A percentile compares a stretch with the other conserved stretches of the same genome.
Evolutionary conservation across 2,329 filamentous ascomycete species (phyloP).

Genomic region (Ophiognomonia clavigignenti-juglandacearum): DNA sequence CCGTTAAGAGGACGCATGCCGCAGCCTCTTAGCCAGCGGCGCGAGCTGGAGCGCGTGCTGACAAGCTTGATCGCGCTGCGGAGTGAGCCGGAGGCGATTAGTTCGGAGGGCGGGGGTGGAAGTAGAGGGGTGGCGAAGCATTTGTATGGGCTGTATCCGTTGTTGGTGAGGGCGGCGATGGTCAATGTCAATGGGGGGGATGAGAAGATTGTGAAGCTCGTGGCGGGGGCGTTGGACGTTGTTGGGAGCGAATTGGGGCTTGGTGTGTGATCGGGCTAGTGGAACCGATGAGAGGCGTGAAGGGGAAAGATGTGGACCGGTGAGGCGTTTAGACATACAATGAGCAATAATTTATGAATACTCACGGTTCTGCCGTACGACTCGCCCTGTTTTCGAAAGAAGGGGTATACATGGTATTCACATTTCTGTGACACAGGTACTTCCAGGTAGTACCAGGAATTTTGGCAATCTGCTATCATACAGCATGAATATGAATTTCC

Average conservation of each 20-base stretch:
- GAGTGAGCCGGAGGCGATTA: conserved; percentile 66
- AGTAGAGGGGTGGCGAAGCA: conserved; percentile 59
- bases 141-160: conserved; percentile 72
- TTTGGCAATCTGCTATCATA: too few species aligned
- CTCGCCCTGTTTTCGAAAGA: too few species aligned
- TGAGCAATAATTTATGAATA: too few species aligned
- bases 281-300: too few species aligned
- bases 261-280: too few species aligned
- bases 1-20: conserved; percentile 85
- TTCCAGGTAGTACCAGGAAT: not conserved
- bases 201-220: conserved; percentile 50
- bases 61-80: conserved; percentile 59
- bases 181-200: conserved; percentile 56
- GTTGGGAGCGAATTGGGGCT: conserved; percentile 55
- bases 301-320: too few species aligned
- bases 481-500: too few species aligned
- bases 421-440: too few species aligned
- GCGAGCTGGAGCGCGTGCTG: conserved; percentile 72
- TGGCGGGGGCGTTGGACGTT: conserved; percentile 57
- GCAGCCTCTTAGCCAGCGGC: conserved; percentile 74
- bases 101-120: conserved; percentile 45
- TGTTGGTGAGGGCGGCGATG: conserved; percentile 61
- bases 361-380: too few species aligned
- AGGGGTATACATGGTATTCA: too few species aligned
- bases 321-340: too few species aligned